Evolutionary conservation across 169 alveolate species (phyloP).

Genomic region (Cyclospora cayetanensis): DNA sequence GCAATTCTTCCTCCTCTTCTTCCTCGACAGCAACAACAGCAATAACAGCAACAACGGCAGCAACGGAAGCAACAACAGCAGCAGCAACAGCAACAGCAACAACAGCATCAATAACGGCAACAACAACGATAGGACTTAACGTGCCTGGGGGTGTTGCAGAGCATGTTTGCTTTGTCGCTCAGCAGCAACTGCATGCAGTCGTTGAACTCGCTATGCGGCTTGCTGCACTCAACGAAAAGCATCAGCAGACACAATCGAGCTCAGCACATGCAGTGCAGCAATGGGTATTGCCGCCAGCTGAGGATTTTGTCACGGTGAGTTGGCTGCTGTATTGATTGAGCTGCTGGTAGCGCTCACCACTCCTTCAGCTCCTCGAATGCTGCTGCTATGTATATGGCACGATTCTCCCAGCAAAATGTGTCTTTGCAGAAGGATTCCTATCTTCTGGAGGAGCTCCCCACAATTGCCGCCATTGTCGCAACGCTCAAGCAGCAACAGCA

Average conservation of each 20-base stretch:
- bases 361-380: background rate
- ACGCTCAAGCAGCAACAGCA: background rate
- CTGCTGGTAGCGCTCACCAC: background rate
- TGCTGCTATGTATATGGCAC: background rate
- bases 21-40: background rate
- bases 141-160: background rate
- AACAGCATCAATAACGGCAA: background rate
- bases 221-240: background rate
- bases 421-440: background rate
- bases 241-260: background rate
- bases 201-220: background rate
- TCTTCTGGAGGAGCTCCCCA: background rate
- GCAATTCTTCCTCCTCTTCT: background rate
- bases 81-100: background rate
- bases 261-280: background rate
- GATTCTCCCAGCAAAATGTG: too few species aligned
- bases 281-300: background rate
- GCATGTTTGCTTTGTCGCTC: background rate
- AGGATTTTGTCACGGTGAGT: background rate
- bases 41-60: background rate
- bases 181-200: background rate
- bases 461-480: background rate
- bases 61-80: background rate
- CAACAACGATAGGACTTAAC: background rate
- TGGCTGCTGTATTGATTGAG: background rate